These are phyloP conservation scores for Leccinum obscurum DNA, from an alignment of 768 basidiomycete genomes.

Conservation along the genomic window DNA sequence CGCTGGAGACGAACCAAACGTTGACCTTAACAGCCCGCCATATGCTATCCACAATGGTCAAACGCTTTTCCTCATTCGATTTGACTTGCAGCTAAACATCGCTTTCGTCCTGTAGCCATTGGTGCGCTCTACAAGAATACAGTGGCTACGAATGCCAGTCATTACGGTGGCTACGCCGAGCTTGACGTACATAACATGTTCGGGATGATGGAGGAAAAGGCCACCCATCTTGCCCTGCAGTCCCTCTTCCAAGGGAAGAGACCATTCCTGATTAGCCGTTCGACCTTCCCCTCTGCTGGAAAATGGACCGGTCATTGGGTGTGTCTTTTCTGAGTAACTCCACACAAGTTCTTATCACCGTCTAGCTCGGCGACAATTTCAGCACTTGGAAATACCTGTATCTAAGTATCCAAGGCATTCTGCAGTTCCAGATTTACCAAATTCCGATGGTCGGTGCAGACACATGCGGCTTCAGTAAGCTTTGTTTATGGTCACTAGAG, in stretches of 20 bases:
- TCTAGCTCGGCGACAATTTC: conserved; percentile 72
- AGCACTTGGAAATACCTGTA: conserved; percentile 75
- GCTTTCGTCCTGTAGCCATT: conserved; percentile 35
- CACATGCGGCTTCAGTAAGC: conserved; percentile 41
- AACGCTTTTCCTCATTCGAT: conserved; percentile 3
- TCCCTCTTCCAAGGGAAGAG: conserved; percentile 56
- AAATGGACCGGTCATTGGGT: conserved; percentile 78
- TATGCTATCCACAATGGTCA: conserved; percentile 74
- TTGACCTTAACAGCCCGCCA: conserved; percentile 58
- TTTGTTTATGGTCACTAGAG: not conserved
- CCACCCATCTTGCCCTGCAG: conserved; percentile 60
- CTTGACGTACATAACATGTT: conserved; percentile 73
- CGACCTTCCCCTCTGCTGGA: conserved; percentile 67
- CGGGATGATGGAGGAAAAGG: conserved; percentile 69
- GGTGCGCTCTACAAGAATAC: conserved; percentile 56
- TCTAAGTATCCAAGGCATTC: conserved; percentile 70
- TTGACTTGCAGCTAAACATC: not conserved
- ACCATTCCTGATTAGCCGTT: conserved; percentile 71
- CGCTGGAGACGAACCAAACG: conserved; percentile 46
- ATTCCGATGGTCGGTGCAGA: conserved; percentile 86
- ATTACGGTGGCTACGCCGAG: conserved; percentile 59
- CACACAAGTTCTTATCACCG: not conserved
- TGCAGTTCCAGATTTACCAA: conserved; percentile 86
- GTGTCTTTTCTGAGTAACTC: not conserved
- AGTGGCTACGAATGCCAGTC: conserved; percentile 73